Evolutionary conservation across 2,329 filamentous ascomycete genomes (phyloP), one percentile per base, ranked within the genome.

Genomic region (Zarea fungicola): DNA sequence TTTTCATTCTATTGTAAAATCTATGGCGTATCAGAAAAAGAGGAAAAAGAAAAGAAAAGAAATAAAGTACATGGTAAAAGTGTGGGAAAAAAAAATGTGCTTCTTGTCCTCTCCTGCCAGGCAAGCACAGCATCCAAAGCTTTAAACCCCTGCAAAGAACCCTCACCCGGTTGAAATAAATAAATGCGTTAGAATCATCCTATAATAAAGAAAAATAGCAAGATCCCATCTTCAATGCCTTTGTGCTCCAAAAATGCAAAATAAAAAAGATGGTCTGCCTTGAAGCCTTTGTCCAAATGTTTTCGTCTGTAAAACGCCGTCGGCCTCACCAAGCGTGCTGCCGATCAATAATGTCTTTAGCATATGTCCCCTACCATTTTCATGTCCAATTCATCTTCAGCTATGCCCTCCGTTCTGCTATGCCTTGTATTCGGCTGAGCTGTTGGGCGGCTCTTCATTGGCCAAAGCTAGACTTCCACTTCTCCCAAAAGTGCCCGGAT

Each of bases 401-500:
- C 8, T 29, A 8, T 14, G 14, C 28, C 28, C 8, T 29, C 28
- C 28, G 7, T 14, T 29, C 14, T 14, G 14, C 28, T 8, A 29
- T n/a, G n/a, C n/a, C n/a, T n/a, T n/a, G n/a, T n/a, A 11, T 9
- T 26, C 19, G 11, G 43, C 28, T 21, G 13, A 16, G n/a, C n/a
- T n/a, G n/a, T n/a, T n/a, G n/a, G n/a, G n/a, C n/a, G n/a, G n/a
- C n/a, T n/a, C n/a, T n/a, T n/a, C n/a, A n/a, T 57, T 43, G 48
- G 37, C 56, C 58, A 52, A 74, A 74, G 9, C 68, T 65, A 29
- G 64, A 61, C 53, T 65, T 70, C 74, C 76, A 76, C 49, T 70
- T 67, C 43, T 73, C 62, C 53, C 68, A 67, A 58, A 73, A 81
- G 23, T 61, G 65, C 44, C 73, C 73, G 57, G 91, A 83, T 64